Conservation (phyloP, 2,329 filamentous ascomycete genomes). For the Orbilia javanica region DNA sequence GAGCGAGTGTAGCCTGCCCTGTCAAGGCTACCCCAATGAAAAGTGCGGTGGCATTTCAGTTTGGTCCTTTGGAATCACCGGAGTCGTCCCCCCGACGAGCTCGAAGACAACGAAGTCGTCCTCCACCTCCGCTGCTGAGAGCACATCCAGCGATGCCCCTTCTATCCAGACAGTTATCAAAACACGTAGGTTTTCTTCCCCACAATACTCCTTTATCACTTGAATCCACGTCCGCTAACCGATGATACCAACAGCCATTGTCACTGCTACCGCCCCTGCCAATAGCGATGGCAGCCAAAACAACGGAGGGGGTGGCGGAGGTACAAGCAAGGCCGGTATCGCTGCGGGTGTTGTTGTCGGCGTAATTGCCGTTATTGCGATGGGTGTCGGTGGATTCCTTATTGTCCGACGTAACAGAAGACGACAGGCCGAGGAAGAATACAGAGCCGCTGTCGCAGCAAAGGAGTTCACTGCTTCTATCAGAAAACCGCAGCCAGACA, state of each 20-base stretch:
- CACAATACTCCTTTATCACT: constrained; percentile 4
- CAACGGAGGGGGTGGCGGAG: constrained; percentile 60
- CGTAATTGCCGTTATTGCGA: constrained; percentile 76
- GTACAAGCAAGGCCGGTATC: constrained; percentile 83
- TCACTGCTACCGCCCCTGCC: constrained; percentile 37
- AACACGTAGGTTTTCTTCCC: constrained; percentile 21
- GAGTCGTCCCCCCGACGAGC: constrained; percentile 52
- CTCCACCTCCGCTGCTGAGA: constrained; percentile 33
- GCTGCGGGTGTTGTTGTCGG: constrained; percentile 89
- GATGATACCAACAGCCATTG: constrained; percentile 19
- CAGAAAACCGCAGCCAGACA: constrained; percentile 75
- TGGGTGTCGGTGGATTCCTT: constrained; percentile 78
- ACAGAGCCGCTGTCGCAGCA: constrained; percentile 82
- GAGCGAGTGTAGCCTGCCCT: constrained; percentile 74
- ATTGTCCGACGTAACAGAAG: constrained; percentile 81
- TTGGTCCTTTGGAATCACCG: constrained; percentile 48
- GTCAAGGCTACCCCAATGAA: constrained; percentile 73
- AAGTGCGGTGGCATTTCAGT: constrained; percentile 70
- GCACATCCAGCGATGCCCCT: constrained; percentile 60
- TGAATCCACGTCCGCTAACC: neutral
- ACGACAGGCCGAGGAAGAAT: constrained; percentile 83
- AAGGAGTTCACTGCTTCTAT: constrained; percentile 73
- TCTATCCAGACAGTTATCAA: constrained; percentile 61
- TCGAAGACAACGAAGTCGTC: constrained; percentile 15
- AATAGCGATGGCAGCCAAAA: constrained; percentile 60